Conservation (phyloP, 768 basidiomycete genomes). For the Suillus spraguei region DNA sequence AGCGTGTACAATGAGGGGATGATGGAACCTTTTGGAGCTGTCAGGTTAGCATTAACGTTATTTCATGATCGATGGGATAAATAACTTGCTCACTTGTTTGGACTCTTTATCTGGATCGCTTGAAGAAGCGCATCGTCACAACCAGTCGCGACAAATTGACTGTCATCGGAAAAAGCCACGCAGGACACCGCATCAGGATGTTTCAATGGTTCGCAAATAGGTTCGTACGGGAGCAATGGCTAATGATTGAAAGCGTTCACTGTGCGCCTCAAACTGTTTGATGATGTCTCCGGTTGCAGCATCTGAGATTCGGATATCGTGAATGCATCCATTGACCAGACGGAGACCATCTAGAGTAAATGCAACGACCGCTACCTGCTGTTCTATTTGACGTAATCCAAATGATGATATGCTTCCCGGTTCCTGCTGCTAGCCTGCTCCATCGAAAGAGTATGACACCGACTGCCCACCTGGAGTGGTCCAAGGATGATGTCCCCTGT, state of each 20-base stretch:
- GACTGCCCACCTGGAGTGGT: background rate
- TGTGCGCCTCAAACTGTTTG: background rate
- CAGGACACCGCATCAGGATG: background rate
- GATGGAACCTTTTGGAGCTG: background rate
- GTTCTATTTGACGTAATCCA: background rate
- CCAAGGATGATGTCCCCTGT: background rate
- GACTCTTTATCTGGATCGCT: background rate
- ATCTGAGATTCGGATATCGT: background rate
- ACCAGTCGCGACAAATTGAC: background rate
- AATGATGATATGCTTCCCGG: slow-evolving; percentile 2
- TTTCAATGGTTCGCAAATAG: background rate
- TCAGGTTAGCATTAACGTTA: background rate
- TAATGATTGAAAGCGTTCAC: background rate
- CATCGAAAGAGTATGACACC: slow-evolving; percentile 10
- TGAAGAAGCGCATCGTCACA: background rate
- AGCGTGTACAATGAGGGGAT: background rate
- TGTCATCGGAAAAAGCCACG: background rate
- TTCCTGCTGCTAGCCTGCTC: slow-evolving; percentile 12
- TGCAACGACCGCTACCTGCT: background rate
- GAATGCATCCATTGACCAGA: background rate
- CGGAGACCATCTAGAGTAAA: slow-evolving; percentile 1
- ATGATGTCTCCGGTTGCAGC: background rate
- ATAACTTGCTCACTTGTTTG: background rate
- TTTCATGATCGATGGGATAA: background rate
- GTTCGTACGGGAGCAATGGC: background rate